Percentiles rank a stretch among this genome's conserved stretches.
Evolutionary conservation across 139 green algal genomes (phyloP).

Genomic region (Mesostigma viride): DNA sequence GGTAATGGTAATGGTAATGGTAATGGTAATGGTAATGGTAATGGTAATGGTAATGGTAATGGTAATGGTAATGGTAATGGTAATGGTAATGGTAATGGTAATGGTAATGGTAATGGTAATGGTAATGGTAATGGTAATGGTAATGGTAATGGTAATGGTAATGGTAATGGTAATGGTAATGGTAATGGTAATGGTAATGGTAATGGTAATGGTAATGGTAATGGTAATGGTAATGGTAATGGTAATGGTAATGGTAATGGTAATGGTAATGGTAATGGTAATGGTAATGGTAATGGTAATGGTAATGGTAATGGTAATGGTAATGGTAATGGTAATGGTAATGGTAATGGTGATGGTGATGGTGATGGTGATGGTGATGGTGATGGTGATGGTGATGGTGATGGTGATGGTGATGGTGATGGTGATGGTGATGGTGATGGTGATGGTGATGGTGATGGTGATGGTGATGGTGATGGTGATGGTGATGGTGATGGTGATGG

Average conservation of each 20-base stretch:
- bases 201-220: neutral
- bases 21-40: neutral
- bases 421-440: neutral
- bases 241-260: neutral
- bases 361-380: neutral
- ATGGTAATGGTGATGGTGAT: neutral
- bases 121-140: neutral
- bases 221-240: neutral
- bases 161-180: neutral
- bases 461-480: neutral
- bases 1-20: neutral
- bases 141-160: neutral
- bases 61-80: neutral
- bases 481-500: neutral
- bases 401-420: neutral
- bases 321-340: neutral
- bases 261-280: neutral
- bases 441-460: neutral
- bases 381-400: neutral
- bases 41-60: neutral
- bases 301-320: neutral
- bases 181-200: neutral
- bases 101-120: neutral
- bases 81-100: neutral
- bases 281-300: neutral